Evolutionary conservation across 352 stramenopile genomes (phyloP).

Genomic region (Pythium sukuiense): DNA sequence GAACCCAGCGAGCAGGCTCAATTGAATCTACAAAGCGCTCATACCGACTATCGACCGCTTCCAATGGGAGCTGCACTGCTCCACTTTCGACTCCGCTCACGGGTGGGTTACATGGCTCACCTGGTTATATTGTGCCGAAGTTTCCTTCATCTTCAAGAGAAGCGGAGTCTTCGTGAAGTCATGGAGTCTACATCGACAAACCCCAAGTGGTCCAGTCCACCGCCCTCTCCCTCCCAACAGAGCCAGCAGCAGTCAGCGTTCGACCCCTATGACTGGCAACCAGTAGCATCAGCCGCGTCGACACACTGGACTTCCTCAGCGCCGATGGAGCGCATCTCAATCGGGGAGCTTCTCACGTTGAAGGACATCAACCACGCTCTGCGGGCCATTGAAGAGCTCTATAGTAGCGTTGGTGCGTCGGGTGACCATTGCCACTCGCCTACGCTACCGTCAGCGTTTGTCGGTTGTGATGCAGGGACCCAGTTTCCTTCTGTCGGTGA

Average conservation of each 20-base stretch:
- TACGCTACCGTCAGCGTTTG: neutral
- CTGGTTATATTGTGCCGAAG: conserved; percentile 40
- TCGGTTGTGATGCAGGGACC: conserved; percentile 19
- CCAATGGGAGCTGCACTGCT: conserved; percentile 33
- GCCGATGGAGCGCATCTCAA: conserved; percentile 40
- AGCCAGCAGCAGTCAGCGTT: neutral
- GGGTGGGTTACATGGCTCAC: conserved; percentile 43
- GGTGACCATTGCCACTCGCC: conserved; percentile 7
- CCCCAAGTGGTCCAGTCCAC: conserved; percentile 5
- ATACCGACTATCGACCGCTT: conserved; percentile 33
- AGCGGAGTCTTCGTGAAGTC: conserved; percentile 35
- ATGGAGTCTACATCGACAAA: conserved; percentile 31
- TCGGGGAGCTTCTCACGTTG: conserved; percentile 36
- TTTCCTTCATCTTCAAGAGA: conserved; percentile 47
- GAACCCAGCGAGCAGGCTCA: neutral
- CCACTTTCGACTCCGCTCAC: conserved; percentile 30
- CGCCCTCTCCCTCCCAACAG: neutral
- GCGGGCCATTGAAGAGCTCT: conserved; percentile 41
- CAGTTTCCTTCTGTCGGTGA: conserved; percentile 32
- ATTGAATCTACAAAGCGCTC: neutral
- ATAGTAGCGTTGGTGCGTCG: conserved; percentile 28
- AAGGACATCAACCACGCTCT: conserved; percentile 38
- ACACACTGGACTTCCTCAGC: neutral
- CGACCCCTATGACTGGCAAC: conserved; percentile 3
- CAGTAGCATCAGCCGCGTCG: neutral